Percentiles rank a stretch among this genome's conserved stretches.
phyloP scores from a whole-genome alignment of 257 asterid genomes.

The Rhazya stricta region DNA sequence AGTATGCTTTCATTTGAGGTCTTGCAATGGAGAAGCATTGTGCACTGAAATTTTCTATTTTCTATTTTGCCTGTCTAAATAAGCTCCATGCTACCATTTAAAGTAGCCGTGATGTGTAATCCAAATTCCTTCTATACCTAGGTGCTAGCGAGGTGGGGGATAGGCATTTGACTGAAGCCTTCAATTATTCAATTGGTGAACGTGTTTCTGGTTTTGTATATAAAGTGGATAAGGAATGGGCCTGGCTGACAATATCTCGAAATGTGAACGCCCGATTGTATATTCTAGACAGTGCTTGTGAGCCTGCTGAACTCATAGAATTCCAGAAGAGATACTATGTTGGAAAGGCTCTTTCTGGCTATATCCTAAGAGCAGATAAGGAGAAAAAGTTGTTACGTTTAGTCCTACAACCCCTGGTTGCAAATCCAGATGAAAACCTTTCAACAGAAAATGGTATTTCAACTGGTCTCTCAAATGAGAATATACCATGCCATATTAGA shows the following conservation, averaged over 20 bases:
- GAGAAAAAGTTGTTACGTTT: constrained; percentile 76
- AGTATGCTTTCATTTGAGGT: not conserved
- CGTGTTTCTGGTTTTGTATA: constrained; percentile 71
- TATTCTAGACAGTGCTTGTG: constrained; percentile 72
- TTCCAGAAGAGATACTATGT: constrained; percentile 64
- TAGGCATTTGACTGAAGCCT: constrained; percentile 28
- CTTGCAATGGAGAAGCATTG: not conserved
- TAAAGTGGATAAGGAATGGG: constrained; percentile 80
- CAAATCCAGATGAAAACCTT: constrained; percentile 18
- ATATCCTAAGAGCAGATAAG: constrained; percentile 45
- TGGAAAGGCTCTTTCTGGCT: constrained; percentile 66
- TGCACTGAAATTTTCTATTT: not conserved
- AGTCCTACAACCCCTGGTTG: constrained; percentile 38
- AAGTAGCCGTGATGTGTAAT: not conserved
- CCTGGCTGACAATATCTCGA: constrained; percentile 71
- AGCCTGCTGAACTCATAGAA: constrained; percentile 66
- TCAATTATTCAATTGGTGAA: constrained; percentile 58
- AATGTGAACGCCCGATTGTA: constrained; percentile 63
- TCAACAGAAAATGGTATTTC: constrained; percentile 20
- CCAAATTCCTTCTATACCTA: constrained; percentile 31
- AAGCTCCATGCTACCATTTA: not conserved
- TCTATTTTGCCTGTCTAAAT: not conserved
- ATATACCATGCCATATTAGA: constrained; percentile 35
- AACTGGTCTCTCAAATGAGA: constrained; percentile 23
- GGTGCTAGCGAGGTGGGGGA: constrained; percentile 43